Percentiles rank a stretch among this genome's conserved stretches.
These are phyloP conservation scores for Boechera stricta DNA, from an alignment of 345 rosid genomes.

Conservation along the genomic window DNA sequence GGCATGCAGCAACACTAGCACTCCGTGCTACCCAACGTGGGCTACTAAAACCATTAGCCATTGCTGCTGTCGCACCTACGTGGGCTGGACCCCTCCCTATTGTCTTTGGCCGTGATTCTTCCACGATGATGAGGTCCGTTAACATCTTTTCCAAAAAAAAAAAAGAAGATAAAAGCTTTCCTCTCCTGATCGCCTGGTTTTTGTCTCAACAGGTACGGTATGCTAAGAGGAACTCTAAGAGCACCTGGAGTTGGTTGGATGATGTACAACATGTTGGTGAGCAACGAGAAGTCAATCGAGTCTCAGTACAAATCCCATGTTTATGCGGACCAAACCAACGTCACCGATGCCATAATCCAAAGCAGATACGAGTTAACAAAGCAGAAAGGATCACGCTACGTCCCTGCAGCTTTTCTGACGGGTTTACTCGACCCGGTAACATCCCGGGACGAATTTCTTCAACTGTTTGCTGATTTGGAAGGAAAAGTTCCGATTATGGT, in stretches of 20 bases:
- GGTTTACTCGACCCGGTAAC: conserved; percentile 88
- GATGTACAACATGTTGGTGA: conserved; percentile 91
- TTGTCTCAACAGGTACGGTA: conserved; percentile 62
- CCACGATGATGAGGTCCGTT: conserved; percentile 77
- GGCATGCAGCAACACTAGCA: conserved; percentile 80
- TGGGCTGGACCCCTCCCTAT: conserved; percentile 96
- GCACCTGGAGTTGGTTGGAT: conserved; percentile 92
- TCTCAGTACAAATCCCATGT: conserved; percentile 92
- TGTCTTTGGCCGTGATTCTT: conserved; percentile 88
- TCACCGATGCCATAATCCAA: conserved; percentile 64
- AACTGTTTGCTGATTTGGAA: conserved; percentile 67
- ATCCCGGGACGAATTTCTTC: conserved; percentile 72
- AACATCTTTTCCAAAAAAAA: not conserved
- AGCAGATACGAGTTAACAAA: conserved; percentile 77
- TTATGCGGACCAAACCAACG: conserved; percentile 81
- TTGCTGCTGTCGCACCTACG: conserved; percentile 91
- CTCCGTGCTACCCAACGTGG: conserved; percentile 76
- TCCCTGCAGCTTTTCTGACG: conserved; percentile 88
- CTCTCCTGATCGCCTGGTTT: not conserved
- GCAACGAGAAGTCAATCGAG: conserved; percentile 85
- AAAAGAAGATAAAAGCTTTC: not conserved
- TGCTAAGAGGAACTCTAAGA: conserved; percentile 80
- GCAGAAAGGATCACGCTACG: conserved; percentile 78
- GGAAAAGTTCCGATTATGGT: conserved; percentile 67
- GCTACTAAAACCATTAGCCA: conserved; percentile 79